Conservation (phyloP, 2,329 filamentous ascomycete species). For the Scedosporium minutisporum region DNA sequence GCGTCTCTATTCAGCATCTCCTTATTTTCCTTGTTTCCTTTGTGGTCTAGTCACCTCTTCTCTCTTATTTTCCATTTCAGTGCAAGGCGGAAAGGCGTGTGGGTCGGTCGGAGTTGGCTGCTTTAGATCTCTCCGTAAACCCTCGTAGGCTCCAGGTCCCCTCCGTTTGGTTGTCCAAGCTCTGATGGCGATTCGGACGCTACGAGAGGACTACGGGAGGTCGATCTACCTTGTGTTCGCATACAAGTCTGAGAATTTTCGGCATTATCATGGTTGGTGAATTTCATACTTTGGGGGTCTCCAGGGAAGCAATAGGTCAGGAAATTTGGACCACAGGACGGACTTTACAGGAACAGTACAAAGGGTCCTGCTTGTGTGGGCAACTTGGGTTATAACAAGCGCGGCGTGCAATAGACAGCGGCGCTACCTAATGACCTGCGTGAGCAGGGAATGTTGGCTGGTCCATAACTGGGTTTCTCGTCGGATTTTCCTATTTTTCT, state of each 20-base stretch:
- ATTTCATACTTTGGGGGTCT: background rate
- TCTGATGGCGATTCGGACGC: background rate
- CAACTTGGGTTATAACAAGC: slow-evolving; percentile 6
- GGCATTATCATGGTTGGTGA: slow-evolving; percentile 4
- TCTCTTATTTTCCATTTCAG: background rate
- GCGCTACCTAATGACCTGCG: slow-evolving; percentile 6
- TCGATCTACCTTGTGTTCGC: slow-evolving; percentile 4
- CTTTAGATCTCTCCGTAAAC: background rate
- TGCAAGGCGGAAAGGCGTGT: background rate
- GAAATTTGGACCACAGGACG: slow-evolving; percentile 6
- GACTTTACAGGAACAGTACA: slow-evolving; percentile 4
- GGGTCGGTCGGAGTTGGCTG: slow-evolving; percentile 5
- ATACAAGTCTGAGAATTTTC: slow-evolving; percentile 6
- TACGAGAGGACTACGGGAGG: background rate
- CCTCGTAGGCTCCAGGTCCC: background rate
- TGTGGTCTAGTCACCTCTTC: background rate
- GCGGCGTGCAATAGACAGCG: slow-evolving; percentile 3
- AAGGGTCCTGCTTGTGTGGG: slow-evolving; percentile 6
- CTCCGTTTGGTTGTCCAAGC: background rate
- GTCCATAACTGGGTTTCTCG: slow-evolving; percentile 5
- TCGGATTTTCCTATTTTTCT: background rate
- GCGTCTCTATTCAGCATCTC: background rate
- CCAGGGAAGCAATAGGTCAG: slow-evolving; percentile 2
- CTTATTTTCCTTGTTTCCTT: background rate
- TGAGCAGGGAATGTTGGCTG: slow-evolving; percentile 7